Evolutionary conservation across 768 basidiomycete genomes (phyloP).

Genomic region (Cystofilobasidium ferigula): DNA sequence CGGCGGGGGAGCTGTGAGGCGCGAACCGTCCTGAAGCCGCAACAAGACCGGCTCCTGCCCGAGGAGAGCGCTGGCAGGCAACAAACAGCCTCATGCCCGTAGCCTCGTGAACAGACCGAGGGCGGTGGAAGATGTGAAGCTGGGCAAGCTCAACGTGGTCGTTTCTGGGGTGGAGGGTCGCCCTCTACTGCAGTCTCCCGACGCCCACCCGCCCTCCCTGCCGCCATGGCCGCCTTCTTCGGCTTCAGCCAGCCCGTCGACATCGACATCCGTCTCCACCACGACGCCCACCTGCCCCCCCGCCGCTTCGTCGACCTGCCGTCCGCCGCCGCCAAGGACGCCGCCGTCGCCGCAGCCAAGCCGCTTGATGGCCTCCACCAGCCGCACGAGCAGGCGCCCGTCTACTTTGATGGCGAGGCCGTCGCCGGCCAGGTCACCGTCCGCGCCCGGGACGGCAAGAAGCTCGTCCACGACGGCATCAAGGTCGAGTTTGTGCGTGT

Average conservation of each 20-base stretch:
- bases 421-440: conserved; percentile 77
- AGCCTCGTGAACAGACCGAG: too few species aligned
- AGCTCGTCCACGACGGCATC: conserved; percentile 85
- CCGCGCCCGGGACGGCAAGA: conserved; percentile 88
- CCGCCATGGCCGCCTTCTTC: conserved; percentile 75
- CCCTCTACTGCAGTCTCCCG: neutral
- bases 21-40: too few species aligned
- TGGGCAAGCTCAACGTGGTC: too few species aligned
- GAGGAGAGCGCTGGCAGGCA: too few species aligned
- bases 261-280: conserved; percentile 75
- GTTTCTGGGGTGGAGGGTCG: too few species aligned
- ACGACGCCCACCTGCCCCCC: conserved; percentile 48
- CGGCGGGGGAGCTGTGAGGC: too few species aligned
- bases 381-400: conserved; percentile 49
- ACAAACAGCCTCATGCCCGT: too few species aligned
- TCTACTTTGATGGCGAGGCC: conserved; percentile 94
- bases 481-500: conserved; percentile 95
- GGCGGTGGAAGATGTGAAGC: too few species aligned
- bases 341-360: neutral
- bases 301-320: conserved; percentile 85
- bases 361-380: too few species aligned
- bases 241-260: conserved; percentile 70
- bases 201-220: neutral
- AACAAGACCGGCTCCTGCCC: too few species aligned
- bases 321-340: conserved; percentile 63